These are phyloP conservation scores for Mycosphaerella arachidis DNA, from an alignment of 2,329 filamentous ascomycete species.

Conservation along the genomic window DNA sequence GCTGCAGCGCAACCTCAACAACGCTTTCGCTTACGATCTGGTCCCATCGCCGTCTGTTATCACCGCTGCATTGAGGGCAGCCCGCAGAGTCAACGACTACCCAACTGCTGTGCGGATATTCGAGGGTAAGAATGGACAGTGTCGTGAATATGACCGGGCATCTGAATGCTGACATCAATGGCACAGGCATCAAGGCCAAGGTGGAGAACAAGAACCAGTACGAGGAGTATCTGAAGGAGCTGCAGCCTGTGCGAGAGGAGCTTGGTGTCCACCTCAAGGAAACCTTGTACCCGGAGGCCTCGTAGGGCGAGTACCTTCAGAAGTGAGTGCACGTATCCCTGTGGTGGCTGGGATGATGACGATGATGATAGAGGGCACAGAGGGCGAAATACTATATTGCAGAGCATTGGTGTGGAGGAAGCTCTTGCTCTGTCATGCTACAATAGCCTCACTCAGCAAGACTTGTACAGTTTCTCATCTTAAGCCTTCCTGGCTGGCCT, in stretches of 20 bases:
- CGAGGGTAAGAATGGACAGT: conserved; percentile 62
- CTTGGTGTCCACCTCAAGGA: conserved; percentile 89
- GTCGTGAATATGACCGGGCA: not conserved
- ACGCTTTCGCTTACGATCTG: conserved; percentile 99
- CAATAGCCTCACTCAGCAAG: conserved; percentile 24
- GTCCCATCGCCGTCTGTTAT: conserved; percentile 91
- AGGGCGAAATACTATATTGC: conserved; percentile 13
- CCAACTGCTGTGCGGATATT: conserved; percentile 97
- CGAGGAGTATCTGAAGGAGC: conserved; percentile 89
- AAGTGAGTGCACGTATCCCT: not conserved
- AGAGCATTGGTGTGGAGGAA: conserved; percentile 7
- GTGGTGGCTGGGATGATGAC: conserved; percentile 2
- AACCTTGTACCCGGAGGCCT: conserved; percentile 70
- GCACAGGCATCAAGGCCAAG: conserved; percentile 91
- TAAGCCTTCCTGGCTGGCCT: not conserved
- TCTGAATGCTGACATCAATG: not conserved
- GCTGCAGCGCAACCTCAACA: conserved; percentile 96
- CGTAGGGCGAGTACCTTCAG: conserved; percentile 16
- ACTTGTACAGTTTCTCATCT: conserved; percentile 21
- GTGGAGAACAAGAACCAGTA: conserved; percentile 98
- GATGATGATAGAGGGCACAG: conserved; percentile 4
- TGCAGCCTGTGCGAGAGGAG: conserved; percentile 89
- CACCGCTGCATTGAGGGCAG: conserved; percentile 85
- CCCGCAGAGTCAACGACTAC: conserved; percentile 95
- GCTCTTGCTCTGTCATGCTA: conserved; percentile 19